phyloP scores from a whole-genome alignment of 2,329 filamentous ascomycete species.

The Colletotrichum destructivum region DNA sequence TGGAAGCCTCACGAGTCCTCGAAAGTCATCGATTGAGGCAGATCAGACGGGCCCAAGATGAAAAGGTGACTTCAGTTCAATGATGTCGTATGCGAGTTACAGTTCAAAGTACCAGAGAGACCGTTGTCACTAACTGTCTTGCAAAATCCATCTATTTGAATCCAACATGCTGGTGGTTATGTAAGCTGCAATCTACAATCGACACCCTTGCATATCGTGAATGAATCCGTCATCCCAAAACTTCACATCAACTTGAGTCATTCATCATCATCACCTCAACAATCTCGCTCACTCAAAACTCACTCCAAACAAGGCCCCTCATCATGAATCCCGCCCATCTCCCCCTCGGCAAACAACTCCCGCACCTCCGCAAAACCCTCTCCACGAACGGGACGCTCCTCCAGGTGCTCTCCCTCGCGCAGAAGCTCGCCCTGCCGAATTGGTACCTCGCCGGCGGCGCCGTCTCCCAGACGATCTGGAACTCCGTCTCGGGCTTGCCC shows the following conservation, averaged over 20 bases:
- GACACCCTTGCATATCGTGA: background rate
- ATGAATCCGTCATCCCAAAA: background rate
- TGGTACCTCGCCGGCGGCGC: constrained; percentile 56
- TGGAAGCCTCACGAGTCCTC: too few species aligned
- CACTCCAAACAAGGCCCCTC: background rate
- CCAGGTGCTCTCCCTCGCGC: constrained; percentile 47
- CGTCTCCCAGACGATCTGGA: constrained; percentile 58
- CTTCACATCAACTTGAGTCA: background rate
- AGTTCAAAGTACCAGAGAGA: too few species aligned
- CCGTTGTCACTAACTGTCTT: too few species aligned
- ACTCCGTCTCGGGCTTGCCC: constrained; percentile 48
- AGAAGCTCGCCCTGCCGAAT: constrained; percentile 49
- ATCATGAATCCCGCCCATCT: constrained; percentile 31
- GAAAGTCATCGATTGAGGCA: too few species aligned
- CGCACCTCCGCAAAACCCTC: constrained; percentile 45
- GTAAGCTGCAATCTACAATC: background rate
- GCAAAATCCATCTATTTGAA: too few species aligned
- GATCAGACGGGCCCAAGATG: too few species aligned
- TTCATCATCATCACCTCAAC: background rate
- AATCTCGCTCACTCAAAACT: background rate
- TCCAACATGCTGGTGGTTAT: background rate
- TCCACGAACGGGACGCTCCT: constrained; percentile 49
- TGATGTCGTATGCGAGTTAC: too few species aligned
- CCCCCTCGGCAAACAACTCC: constrained; percentile 48
- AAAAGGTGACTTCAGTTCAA: too few species aligned